Conservation (phyloP, 805 yeast genomes). For the Candida bentonensis region DNA sequence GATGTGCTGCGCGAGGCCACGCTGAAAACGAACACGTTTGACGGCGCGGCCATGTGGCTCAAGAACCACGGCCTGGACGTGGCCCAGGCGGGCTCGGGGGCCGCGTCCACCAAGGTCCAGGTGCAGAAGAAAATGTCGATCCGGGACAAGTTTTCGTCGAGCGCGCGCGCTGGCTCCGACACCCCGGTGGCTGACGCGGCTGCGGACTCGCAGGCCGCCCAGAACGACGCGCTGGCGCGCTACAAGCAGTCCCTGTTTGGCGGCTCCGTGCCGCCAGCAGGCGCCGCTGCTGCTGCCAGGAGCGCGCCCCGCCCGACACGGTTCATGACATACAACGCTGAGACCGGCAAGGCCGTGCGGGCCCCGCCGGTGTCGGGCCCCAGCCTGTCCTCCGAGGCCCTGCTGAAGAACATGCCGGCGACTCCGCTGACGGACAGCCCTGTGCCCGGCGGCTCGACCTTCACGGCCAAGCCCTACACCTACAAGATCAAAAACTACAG, state of each 20-base stretch:
- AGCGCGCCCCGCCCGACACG: conserved; percentile 4
- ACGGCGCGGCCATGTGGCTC: conserved; percentile 24
- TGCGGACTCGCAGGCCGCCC: conserved; percentile 3
- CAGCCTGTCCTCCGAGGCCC: conserved; percentile 3
- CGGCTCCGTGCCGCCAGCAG: not conserved
- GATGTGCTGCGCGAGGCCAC: conserved; percentile 16
- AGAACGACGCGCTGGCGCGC: not conserved
- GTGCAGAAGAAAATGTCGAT: conserved; percentile 19
- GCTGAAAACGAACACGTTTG: conserved; percentile 18
- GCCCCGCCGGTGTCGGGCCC: too few species aligned
- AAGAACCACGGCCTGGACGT: conserved; percentile 17
- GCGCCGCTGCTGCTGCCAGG: conserved; percentile 2
- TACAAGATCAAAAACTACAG: conserved; percentile 3
- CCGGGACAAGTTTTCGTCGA: conserved; percentile 21
- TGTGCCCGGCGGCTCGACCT: conserved; percentile 2
- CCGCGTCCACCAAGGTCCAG: conserved; percentile 17
- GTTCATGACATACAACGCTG: not conserved
- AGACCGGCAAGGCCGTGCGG: conserved; percentile 4
- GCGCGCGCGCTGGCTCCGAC: not conserved
- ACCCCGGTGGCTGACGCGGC: conserved; percentile 3
- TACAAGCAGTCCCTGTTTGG: conserved; percentile 3
- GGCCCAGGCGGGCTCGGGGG: conserved; percentile 8
- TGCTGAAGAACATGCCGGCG: not conserved
- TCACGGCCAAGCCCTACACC: not conserved
- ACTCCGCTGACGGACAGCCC: not conserved